Evolutionary conservation across 345 rosid genomes (phyloP).

Genomic region (Eucalyptus tenuipes): DNA sequence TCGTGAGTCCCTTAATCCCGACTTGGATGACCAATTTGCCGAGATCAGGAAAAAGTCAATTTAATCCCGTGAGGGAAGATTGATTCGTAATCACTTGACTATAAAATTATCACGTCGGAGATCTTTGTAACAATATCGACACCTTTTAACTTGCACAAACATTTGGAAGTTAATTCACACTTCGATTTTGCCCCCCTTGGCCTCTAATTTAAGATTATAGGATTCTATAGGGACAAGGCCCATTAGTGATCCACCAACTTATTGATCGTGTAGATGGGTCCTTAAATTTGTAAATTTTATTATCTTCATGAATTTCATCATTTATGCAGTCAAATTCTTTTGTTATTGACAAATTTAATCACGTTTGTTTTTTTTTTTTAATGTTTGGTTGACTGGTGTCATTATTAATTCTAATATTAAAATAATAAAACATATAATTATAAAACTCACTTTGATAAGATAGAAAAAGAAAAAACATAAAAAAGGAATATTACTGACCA

Average conservation of each 20-base stretch:
- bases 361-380: no score
- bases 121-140: not conserved
- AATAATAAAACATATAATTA: not conserved
- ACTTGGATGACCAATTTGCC: not conserved
- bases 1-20: not conserved
- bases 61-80: not conserved
- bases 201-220: not conserved
- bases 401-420: not conserved
- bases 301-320: not conserved
- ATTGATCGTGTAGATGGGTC: not conserved
- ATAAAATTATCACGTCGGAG: not conserved
- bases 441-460: not conserved
- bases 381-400: not conserved
- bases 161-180: not conserved
- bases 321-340: not conserved
- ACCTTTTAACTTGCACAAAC: not conserved
- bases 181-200: not conserved
- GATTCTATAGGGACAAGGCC: not conserved
- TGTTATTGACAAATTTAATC: not conserved
- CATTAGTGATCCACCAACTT: not conserved
- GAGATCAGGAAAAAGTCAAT: not conserved
- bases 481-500: not conserved
- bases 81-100: not conserved
- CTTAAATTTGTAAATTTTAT: not conserved
- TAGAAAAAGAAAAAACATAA: not conserved